These are phyloP conservation scores for Calonectria hongkongensis DNA, from an alignment of 2,329 filamentous ascomycete genomes.

Conservation along the genomic window DNA sequence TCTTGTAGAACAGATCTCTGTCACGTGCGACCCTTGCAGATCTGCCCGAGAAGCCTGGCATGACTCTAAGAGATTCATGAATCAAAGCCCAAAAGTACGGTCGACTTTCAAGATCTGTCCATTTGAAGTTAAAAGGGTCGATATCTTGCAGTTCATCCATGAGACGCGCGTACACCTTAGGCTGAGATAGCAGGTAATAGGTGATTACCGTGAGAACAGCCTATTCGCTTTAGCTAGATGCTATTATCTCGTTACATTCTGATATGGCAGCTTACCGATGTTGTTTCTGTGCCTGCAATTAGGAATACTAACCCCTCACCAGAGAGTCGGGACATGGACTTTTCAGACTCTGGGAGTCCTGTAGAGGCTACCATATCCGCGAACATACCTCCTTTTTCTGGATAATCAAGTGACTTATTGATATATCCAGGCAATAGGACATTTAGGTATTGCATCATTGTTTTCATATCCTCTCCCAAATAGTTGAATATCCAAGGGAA, in stretches of 20 bases:
- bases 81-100: slow-evolving; percentile 63
- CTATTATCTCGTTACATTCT: too few relatives aligned
- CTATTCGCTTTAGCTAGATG: slow-evolving; percentile 18
- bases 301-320: slow-evolving; percentile 62
- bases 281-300: slow-evolving; percentile 63
- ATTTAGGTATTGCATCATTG: slow-evolving; percentile 45
- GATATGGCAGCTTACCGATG: slow-evolving; percentile 51
- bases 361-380: slow-evolving; percentile 47
- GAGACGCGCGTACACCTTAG: slow-evolving; percentile 54
- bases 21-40: slow-evolving; percentile 50
- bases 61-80: slow-evolving; percentile 60
- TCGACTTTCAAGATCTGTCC: slow-evolving; percentile 58
- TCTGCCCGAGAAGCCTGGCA: slow-evolving; percentile 55
- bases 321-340: slow-evolving; percentile 57
- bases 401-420: slow-evolving; percentile 30
- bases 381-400: slow-evolving; percentile 45
- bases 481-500: slow-evolving; percentile 41
- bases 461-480: slow-evolving; percentile 42
- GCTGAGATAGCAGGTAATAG: slow-evolving; percentile 60
- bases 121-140: slow-evolving; percentile 54
- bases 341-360: slow-evolving; percentile 60
- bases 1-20: slow-evolving; percentile 55
- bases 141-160: slow-evolving; percentile 55
- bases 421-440: slow-evolving; percentile 44
- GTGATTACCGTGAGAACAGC: slow-evolving; percentile 59